Evolutionary conservation across 2,329 filamentous ascomycete species (phyloP), one percentile per base, ranked within the genome.

Genomic region (Aureobasidium lini): DNA sequence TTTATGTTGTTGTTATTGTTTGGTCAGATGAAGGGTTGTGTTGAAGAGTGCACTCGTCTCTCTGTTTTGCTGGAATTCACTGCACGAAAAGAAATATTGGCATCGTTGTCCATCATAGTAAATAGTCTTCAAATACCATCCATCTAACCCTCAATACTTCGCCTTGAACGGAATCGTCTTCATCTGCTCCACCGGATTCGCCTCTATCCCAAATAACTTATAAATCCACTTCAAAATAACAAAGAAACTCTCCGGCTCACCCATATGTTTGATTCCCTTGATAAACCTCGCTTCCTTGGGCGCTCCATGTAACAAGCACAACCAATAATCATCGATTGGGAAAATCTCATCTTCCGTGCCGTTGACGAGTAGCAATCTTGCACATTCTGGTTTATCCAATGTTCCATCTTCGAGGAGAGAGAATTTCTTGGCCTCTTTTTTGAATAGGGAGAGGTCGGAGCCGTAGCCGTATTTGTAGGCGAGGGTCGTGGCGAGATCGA

Each of bases 301-400:
- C 18, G 71, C 66, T 0, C 81, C 82, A 66, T 80, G 77, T 40
- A 77, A 72, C 48, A 84, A 64, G 29, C 79, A 79, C 42, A 84
- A 68, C 63, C 81, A 80, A 59, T 81, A 80, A 64, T 84, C 82
- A 64, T 84, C 82, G 47, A 84, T 81, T 0, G 82, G 82, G 69
- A 85, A 84, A 49, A 85, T 83, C 71, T 83, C 81, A 65, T 84
- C 82, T 32, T 80, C 75, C 1, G 77, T 79, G 0, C 82, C 79
- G 64, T 85, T 84, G 8, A 84, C 81, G 6, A 84, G 70, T 39
- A 85, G 66, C 57, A 84, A 66, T 32, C 75, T 71, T 28, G 77
- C 70, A 60, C 81, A 83, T 6, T 71, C 67, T 0, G 73, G 73
- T 62, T 72, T 75, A 59, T 82, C 76, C 36, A 84, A 70, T 28